Percentiles rank a stretch among this genome's conserved stretches.
Conservation (phyloP, 352 stramenopile genomes). For the Pythium monospermum region DNA sequence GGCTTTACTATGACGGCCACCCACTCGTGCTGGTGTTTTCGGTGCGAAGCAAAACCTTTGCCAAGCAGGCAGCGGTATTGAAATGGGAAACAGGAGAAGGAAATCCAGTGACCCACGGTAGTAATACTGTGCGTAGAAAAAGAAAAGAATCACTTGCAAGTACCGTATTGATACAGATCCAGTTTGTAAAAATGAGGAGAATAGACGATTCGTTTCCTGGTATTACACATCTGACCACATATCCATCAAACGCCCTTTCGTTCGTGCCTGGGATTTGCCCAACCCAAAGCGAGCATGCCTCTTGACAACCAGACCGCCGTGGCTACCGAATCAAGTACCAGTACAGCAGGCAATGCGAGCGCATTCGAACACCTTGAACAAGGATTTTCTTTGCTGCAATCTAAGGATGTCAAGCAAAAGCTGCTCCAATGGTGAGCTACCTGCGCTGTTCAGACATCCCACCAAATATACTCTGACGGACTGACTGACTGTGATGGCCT, state of each 20-base stretch:
- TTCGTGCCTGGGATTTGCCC: too few relatives aligned
- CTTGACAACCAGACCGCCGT: conserved; percentile 11
- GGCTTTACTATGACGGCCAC: conserved; percentile 63
- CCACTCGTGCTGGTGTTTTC: conserved; percentile 73
- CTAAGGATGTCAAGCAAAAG: conserved; percentile 58
- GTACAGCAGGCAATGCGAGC: background rate
- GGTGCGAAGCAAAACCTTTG: conserved; percentile 79
- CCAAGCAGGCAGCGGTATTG: conserved; percentile 58
- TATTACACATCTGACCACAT: background rate
- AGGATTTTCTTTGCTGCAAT: conserved; percentile 36
- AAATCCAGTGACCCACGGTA: background rate
- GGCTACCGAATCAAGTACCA: too few relatives aligned
- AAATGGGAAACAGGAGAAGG: background rate
- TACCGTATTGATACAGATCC: too few relatives aligned
- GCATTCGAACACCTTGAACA: conserved; percentile 47
- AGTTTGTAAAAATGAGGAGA: background rate
- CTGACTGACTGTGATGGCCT: too few relatives aligned
- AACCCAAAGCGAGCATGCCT: too few relatives aligned
- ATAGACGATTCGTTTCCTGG: background rate
- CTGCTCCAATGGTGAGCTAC: conserved; percentile 56
- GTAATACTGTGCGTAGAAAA: background rate
- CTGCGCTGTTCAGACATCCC: too few relatives aligned
- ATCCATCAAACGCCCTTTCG: too few relatives aligned
- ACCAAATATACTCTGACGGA: too few relatives aligned
- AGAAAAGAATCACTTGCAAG: too few relatives aligned